Evolutionary conservation across 352 stramenopile genomes (phyloP).

Genomic region (Pythium volutum): DNA sequence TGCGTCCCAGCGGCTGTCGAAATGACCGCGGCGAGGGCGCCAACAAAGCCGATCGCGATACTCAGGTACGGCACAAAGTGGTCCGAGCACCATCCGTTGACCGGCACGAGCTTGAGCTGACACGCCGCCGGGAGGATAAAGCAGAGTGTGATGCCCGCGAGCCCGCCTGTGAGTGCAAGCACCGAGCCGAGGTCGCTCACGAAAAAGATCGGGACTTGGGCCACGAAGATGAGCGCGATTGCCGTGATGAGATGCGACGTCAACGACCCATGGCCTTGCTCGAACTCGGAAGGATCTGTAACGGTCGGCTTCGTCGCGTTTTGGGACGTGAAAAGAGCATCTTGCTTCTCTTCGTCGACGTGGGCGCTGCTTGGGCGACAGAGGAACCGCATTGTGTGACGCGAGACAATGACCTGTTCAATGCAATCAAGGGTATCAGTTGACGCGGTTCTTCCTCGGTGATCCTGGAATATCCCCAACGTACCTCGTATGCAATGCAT

Average conservation of each 20-base stretch:
- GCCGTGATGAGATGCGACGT: slow-evolving; percentile 22
- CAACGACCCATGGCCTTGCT: slow-evolving; percentile 15
- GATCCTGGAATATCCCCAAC: too few relatives aligned
- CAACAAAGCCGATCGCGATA: slow-evolving; percentile 32
- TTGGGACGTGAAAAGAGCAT: slow-evolving; percentile 37
- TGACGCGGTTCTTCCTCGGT: too few relatives aligned
- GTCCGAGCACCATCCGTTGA: slow-evolving; percentile 28
- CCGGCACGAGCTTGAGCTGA: slow-evolving; percentile 38
- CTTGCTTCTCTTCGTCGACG: slow-evolving; percentile 23
- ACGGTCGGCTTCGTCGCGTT: slow-evolving; percentile 10
- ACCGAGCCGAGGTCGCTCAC: slow-evolving; percentile 27
- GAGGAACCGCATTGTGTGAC: slow-evolving; percentile 43
- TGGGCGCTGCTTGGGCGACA: slow-evolving; percentile 18
- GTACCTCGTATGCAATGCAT: slow-evolving; percentile 49
- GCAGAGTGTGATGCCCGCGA: slow-evolving; percentile 37
- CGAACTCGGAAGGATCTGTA: slow-evolving; percentile 11
- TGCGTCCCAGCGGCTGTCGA: slow-evolving; percentile 23
- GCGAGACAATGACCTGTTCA: slow-evolving; percentile 44
- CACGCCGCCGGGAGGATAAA: slow-evolving; percentile 53
- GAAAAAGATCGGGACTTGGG: slow-evolving; percentile 40
- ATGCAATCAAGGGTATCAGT: background rate
- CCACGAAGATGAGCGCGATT: slow-evolving; percentile 29
- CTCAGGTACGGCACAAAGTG: slow-evolving; percentile 32
- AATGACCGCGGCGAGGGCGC: slow-evolving; percentile 32
- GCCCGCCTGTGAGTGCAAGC: slow-evolving; percentile 40